Percentiles rank a stretch among this genome's conserved stretches.
Conservation (phyloP, 257 asterid species). For the Rauvolfia tetraphylla region DNA sequence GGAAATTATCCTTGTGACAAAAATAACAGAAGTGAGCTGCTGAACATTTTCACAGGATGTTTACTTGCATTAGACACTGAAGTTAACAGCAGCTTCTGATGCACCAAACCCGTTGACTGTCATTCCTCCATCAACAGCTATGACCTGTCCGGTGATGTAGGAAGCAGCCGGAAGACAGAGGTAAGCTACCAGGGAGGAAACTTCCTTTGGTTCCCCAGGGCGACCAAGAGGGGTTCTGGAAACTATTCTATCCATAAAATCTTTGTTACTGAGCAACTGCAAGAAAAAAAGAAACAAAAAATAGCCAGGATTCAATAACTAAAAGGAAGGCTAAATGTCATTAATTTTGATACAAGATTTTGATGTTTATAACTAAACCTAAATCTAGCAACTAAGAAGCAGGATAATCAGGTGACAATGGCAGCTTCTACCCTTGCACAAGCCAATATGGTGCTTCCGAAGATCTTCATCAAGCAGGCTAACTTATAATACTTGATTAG, state of each 20-base stretch:
- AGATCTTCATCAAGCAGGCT: background rate
- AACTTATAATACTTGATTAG: background rate
- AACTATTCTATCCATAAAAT: constrained; percentile 48
- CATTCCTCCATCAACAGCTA: constrained; percentile 83
- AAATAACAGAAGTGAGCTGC: background rate
- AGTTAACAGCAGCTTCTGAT: background rate
- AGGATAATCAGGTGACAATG: background rate
- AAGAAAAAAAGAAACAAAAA: constrained; percentile 1
- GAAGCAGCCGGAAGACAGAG: constrained; percentile 90
- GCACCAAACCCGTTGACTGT: constrained; percentile 59
- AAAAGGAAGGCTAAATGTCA: background rate
- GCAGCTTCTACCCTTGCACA: background rate
- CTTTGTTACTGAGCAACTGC: constrained; percentile 67
- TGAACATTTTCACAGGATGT: background rate
- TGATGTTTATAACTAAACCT: background rate
- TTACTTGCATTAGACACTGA: background rate
- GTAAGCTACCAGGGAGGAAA: constrained; percentile 75
- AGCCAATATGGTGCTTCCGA: background rate
- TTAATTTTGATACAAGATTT: background rate
- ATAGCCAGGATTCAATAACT: background rate
- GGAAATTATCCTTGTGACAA: background rate
- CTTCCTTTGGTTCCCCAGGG: constrained; percentile 76
- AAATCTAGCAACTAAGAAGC: background rate
- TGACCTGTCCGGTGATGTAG: constrained; percentile 71
- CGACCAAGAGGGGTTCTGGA: constrained; percentile 77